These are phyloP conservation scores for Fusarium sterilihyphosum DNA, from an alignment of 2,329 filamentous ascomycete genomes.

Conservation along the genomic window DNA sequence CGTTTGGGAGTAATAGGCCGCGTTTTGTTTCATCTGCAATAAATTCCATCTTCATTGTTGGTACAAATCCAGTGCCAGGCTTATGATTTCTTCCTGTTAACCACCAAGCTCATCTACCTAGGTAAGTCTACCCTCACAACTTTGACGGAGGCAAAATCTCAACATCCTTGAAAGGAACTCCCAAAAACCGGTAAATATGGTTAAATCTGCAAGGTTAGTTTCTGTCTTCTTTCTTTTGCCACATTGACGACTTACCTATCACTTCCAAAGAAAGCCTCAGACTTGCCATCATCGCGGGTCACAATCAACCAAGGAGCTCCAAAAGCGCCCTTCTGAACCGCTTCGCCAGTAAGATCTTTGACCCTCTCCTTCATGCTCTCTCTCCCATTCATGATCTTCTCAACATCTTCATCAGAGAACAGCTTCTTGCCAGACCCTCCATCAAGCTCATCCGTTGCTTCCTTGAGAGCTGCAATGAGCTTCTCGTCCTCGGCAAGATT, in stretches of 20 bases:
- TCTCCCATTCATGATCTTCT: constrained; percentile 63
- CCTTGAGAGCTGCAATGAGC: constrained; percentile 54
- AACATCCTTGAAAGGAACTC: constrained; percentile 67
- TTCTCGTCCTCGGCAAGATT: constrained; percentile 68
- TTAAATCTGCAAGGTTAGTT: constrained; percentile 62
- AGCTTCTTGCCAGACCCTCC: constrained; percentile 43
- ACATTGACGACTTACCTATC: constrained; percentile 61
- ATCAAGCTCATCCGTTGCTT: constrained; percentile 43
- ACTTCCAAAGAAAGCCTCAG: constrained; percentile 80
- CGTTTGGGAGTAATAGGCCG: not conserved
- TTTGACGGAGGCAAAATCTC: constrained; percentile 50
- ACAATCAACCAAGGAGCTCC: constrained; percentile 82
- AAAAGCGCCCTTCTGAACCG: constrained; percentile 74
- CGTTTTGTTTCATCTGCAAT: not conserved
- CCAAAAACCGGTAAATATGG: constrained; percentile 74
- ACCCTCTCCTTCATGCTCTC: constrained; percentile 59
- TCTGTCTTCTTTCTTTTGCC: no score
- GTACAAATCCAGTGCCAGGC: not conserved
- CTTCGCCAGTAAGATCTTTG: constrained; percentile 67
- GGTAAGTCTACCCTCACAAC: constrained; percentile 41
- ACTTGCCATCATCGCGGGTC: constrained; percentile 63
- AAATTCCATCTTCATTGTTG: not conserved
- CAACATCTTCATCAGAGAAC: constrained; percentile 63
- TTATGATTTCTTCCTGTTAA: not conserved
- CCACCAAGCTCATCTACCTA: not conserved